A percentile compares a stretch with the other conserved stretches of the same genome.
These are phyloP conservation scores for Sapria himalayana DNA, from an alignment of 345 rosid genomes.

Conservation along the genomic window DNA sequence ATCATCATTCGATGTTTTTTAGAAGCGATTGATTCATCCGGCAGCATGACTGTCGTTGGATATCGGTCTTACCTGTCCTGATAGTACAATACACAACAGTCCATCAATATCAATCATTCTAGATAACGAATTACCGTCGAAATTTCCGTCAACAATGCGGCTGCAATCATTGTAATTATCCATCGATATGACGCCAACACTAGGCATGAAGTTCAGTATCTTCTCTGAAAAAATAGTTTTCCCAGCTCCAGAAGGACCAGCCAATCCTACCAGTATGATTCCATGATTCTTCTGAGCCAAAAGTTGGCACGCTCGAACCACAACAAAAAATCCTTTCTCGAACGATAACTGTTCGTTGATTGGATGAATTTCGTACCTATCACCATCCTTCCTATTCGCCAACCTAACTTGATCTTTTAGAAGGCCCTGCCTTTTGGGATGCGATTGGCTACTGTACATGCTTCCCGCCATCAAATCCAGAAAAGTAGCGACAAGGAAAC, in stretches of 20 bases:
- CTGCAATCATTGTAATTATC: constrained; percentile 85
- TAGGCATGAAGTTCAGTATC: constrained; percentile 69
- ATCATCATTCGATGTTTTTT: too few species aligned
- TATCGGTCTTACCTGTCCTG: too few species aligned
- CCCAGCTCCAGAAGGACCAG: constrained; percentile 99
- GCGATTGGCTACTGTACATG: constrained; percentile 29
- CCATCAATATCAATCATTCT: too few species aligned
- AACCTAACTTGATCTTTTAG: constrained; percentile 71
- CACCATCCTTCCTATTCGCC: constrained; percentile 50
- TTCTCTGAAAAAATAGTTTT: constrained; percentile 86
- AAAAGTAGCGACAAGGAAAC: too few species aligned
- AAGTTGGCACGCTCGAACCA: constrained; percentile 81
- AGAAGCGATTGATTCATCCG: too few species aligned
- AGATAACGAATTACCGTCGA: constrained; percentile 38
- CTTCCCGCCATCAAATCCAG: constrained; percentile 39
- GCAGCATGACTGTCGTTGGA: too few species aligned
- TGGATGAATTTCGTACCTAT: constrained; percentile 50
- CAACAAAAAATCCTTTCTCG: constrained; percentile 82
- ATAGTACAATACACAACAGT: too few species aligned
- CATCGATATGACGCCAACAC: constrained; percentile 80
- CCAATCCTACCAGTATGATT: constrained; percentile 64
- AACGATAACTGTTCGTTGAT: constrained; percentile 56
- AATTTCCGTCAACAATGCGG: constrained; percentile 86
- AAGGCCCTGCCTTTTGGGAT: constrained; percentile 41
- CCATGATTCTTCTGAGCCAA: constrained; percentile 78